Percentiles rank a stretch among this genome's conserved stretches.
Conservation (phyloP, 495 filamentous ascomycete species). For the Penicillium roqueforti region DNA sequence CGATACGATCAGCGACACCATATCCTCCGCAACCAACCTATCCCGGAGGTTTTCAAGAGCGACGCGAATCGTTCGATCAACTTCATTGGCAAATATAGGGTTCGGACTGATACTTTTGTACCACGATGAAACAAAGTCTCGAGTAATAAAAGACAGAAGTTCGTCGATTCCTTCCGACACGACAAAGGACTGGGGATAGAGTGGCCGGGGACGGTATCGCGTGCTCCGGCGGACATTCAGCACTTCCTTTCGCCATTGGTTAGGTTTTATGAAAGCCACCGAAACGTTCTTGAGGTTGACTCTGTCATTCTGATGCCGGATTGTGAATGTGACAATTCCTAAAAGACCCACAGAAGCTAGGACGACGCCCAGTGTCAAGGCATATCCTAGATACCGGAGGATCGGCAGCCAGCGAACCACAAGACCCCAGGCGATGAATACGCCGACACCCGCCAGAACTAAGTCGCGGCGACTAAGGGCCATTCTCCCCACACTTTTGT, state of each 20-base stretch:
- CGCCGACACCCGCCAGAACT: conserved; percentile 60
- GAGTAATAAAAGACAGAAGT: conserved; percentile 68
- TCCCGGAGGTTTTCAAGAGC: conserved; percentile 69
- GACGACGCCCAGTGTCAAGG: conserved; percentile 63
- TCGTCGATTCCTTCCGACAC: conserved; percentile 80
- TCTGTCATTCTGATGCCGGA: conserved; percentile 41
- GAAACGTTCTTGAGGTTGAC: conserved; percentile 28
- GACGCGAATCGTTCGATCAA: conserved; percentile 72
- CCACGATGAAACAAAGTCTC: conserved; percentile 88
- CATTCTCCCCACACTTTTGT: conserved; percentile 52
- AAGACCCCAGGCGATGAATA: conserved; percentile 83
- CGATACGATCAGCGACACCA: conserved; percentile 75
- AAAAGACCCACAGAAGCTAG: conserved; percentile 50
- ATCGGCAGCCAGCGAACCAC: conserved; percentile 73
- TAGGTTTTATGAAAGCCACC: conserved; percentile 58
- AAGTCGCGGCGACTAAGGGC: conserved; percentile 73
- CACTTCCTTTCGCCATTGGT: conserved; percentile 65
- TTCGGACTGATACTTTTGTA: conserved; percentile 81
- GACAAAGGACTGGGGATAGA: conserved; percentile 74
- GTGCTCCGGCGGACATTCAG: conserved; percentile 51
- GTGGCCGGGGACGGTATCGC: conserved; percentile 50
- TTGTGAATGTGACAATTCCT: conserved; percentile 57
- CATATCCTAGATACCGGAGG: conserved; percentile 75
- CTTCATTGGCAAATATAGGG: conserved; percentile 74
- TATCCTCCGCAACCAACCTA: conserved; percentile 64